Evolutionary conservation across 176 grass and related monocot species (phyloP), one percentile per base, ranked within the genome.

Genomic region (Oryza officinalis): DNA sequence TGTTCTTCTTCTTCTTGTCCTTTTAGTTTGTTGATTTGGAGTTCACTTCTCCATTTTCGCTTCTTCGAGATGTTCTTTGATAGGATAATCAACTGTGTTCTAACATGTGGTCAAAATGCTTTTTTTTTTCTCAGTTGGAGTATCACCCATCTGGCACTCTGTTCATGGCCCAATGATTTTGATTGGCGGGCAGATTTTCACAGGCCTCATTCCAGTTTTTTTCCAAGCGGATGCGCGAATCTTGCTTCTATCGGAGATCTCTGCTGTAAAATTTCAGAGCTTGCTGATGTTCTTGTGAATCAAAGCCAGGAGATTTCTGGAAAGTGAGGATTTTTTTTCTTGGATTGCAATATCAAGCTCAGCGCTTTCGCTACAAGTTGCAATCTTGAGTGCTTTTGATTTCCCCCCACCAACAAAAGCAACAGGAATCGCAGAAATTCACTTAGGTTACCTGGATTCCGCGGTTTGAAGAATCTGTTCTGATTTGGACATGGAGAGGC

Each of bases 401-500:
- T 0, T 31, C 26, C 22, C 15, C 72, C 38, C 54, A 41, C 18
- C 37, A 35, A 32, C 57, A 63, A 57, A 73, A 73, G 25, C 80
- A 63, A 45, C n/a, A 67, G 77, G 47, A 20, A 17, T 37, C 47
- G 43, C 45, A 76, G 27, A 59, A 44, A 71, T 80, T 74, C 74
- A 60, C 77, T 43, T 26, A 72, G 17, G 12, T 27, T 78, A 10
- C 25, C 30, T 66, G 83, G 86, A 63, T 82, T 77, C 63, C 54
- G 72, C 65, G 74, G 32, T 88, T 61, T 72, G 27, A 32, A 26
- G 74, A 17, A 15, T 18, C 52, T 3, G 43, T 6, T 35, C 52
- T 37, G 76, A 79, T 73, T 79, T 76, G 82, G 82, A 75, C 13
- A 91, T 91, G 89, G 92, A 94, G 83, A 82, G 80, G 81, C 92